phyloP scores from a whole-genome alignment of 225 moss, liverwort and hornwort species.

The Ulota crispa region DNA sequence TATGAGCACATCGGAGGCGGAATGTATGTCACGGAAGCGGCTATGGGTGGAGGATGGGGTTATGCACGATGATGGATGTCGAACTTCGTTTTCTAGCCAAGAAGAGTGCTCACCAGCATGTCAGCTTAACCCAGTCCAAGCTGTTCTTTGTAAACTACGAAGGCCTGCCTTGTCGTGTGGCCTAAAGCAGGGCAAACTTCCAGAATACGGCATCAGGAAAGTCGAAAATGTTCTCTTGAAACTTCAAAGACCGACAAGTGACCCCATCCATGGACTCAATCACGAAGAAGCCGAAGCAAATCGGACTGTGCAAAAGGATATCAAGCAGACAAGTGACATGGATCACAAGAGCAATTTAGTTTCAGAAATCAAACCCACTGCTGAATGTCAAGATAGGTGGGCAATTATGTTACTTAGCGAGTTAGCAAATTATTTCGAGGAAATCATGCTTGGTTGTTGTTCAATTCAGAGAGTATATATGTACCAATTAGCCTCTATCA shows the following conservation, averaged over 20 bases:
- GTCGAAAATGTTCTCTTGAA: slow-evolving; percentile 41
- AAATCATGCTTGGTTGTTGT: background rate
- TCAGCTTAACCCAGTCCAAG: slow-evolving; percentile 34
- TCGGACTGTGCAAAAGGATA: slow-evolving; percentile 6
- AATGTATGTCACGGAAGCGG: slow-evolving; percentile 11
- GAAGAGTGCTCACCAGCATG: slow-evolving; percentile 46
- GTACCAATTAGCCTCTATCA: background rate
- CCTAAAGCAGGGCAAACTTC: slow-evolving; percentile 25
- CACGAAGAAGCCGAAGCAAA: slow-evolving; percentile 27
- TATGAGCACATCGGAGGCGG: slow-evolving; percentile 27
- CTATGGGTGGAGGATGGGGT: background rate
- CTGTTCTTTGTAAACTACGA: slow-evolving; percentile 41
- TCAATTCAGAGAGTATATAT: background rate
- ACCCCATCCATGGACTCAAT: slow-evolving; percentile 12
- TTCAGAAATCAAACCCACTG: slow-evolving; percentile 16
- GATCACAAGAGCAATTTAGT: slow-evolving; percentile 22
- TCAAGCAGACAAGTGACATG: slow-evolving; percentile 12
- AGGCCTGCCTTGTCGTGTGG: slow-evolving; percentile 39
- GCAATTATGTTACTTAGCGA: background rate
- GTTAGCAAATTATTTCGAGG: slow-evolving; percentile 3
- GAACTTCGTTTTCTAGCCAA: slow-evolving; percentile 37
- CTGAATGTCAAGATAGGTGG: slow-evolving; percentile 31
- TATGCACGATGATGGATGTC: slow-evolving; percentile 24
- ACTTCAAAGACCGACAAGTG: slow-evolving; percentile 30
- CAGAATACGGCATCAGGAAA: slow-evolving; percentile 20